Evolutionary conservation across 371 early-diverging fungal species (phyloP).

Genomic region (Mortierella sp.): DNA sequence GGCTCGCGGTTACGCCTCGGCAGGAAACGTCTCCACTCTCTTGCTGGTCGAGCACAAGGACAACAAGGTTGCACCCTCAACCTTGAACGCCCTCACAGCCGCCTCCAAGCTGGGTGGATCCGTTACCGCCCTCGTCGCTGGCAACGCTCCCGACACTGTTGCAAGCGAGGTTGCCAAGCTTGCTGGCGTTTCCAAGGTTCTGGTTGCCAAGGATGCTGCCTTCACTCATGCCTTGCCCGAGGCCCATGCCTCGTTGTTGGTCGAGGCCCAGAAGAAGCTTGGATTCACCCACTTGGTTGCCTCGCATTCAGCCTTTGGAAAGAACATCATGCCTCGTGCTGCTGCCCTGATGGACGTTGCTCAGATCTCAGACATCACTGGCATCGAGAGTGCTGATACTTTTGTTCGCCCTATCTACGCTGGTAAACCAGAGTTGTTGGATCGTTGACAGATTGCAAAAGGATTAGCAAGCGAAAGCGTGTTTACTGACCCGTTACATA

Average conservation of each 20-base stretch:
- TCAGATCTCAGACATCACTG: slow-evolving; percentile 90
- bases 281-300: slow-evolving; percentile 88
- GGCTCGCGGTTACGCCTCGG: slow-evolving; percentile 69
- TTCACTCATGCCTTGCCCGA: slow-evolving; percentile 88
- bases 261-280: slow-evolving; percentile 75
- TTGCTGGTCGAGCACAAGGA: slow-evolving; percentile 92
- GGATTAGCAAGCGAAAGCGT: neutral
- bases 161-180: slow-evolving; percentile 77
- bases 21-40: slow-evolving; percentile 75
- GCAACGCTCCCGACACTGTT: slow-evolving; percentile 78
- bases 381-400: slow-evolving; percentile 82
- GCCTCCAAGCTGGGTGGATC: slow-evolving; percentile 82
- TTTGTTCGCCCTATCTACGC: slow-evolving; percentile 98
- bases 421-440: slow-evolving; percentile 7
- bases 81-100: slow-evolving; percentile 91
- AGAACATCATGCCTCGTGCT: slow-evolving; percentile 93
- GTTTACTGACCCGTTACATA: neutral
- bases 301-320: slow-evolving; percentile 90
- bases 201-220: slow-evolving; percentile 83
- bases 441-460: neutral
- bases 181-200: slow-evolving; percentile 83
- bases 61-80: slow-evolving; percentile 74
- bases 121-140: slow-evolving; percentile 92
- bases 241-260: slow-evolving; percentile 81
- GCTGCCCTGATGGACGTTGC: slow-evolving; percentile 94